phyloP scores from a whole-genome alignment of 176 grass and related monocot species.

The Oryza meyeriana region DNA sequence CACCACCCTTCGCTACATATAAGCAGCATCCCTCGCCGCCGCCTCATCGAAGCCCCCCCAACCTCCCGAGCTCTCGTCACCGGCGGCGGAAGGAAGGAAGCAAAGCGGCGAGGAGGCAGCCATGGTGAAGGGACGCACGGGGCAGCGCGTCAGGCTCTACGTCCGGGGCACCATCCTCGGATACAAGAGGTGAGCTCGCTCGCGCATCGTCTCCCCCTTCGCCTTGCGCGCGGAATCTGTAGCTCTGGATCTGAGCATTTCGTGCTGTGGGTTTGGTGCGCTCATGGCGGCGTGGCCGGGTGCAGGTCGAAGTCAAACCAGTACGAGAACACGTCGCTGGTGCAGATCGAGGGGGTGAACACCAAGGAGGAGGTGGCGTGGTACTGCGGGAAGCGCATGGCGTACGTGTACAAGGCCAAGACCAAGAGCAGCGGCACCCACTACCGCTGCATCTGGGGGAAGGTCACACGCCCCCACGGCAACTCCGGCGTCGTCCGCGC shows the following conservation, averaged over 20 bases:
- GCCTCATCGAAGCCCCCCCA: background rate
- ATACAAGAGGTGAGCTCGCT: constrained; percentile 53
- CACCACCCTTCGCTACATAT: constrained; percentile 3
- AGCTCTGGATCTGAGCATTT: constrained; percentile 17
- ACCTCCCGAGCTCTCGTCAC: constrained; percentile 10
- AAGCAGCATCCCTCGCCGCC: constrained; percentile 7
- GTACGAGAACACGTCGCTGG: constrained; percentile 78
- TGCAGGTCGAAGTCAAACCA: constrained; percentile 80
- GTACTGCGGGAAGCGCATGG: constrained; percentile 75
- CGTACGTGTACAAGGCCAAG: constrained; percentile 92
- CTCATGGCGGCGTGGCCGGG: background rate
- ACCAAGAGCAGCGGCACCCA: constrained; percentile 55
- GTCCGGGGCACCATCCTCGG: constrained; percentile 80
- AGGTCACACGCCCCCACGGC: constrained; percentile 67
- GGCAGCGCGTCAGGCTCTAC: constrained; percentile 63
- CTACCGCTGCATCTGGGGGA: constrained; percentile 83
- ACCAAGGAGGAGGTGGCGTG: constrained; percentile 74
- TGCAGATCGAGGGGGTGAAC: constrained; percentile 85
- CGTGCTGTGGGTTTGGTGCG: background rate
- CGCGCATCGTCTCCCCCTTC: too few species aligned
- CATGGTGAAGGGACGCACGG: constrained; percentile 63
- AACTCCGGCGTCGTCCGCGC: constrained; percentile 73
- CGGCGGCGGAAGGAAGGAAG: constrained; percentile 33
- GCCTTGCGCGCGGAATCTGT: background rate
- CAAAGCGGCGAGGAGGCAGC: constrained; percentile 11